Conservation (phyloP, 78 protist species). For the Fonticula alba region DNA sequence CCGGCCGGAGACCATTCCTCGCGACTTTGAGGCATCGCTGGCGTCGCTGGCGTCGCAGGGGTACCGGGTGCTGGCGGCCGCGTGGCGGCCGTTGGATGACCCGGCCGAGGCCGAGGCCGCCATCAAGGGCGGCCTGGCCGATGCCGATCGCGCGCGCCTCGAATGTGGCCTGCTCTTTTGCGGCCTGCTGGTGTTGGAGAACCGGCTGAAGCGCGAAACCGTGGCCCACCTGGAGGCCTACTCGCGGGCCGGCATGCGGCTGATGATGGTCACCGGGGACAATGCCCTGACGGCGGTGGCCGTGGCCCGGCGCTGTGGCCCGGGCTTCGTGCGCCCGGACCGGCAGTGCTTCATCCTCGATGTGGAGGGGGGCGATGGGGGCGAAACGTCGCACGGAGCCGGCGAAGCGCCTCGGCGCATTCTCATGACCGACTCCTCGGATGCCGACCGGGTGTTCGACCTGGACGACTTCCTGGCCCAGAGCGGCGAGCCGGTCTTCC, state of each 20-base stretch:
- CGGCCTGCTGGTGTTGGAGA: conserved; percentile 3
- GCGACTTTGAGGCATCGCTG: not conserved
- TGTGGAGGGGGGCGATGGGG: no score
- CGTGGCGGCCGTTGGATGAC: not conserved
- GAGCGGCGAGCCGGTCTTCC: no score
- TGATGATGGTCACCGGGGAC: conserved; percentile 35
- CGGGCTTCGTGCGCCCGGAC: no score
- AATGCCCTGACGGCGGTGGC: conserved; percentile 23
- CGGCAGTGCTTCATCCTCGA: no score
- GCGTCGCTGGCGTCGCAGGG: not conserved
- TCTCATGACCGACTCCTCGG: no score
- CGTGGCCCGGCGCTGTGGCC: conserved; percentile 17
- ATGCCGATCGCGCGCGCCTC: no score
- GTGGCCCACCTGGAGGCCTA: not conserved
- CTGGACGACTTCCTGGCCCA: no score
- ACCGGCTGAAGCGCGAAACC: conserved; percentile 1
- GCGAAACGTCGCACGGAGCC: no score
- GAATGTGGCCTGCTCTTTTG: not conserved
- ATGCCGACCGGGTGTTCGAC: no score
- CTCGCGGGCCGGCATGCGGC: conserved; percentile 4
- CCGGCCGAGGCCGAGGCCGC: no score
- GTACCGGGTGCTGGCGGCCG: not conserved
- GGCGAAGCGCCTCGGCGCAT: no score
- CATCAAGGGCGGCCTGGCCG: no score
- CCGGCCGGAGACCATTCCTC: not conserved